These are phyloP conservation scores for Bonia amplexicaulis DNA, from an alignment of 176 grass and related monocot genomes.

Conservation along the genomic window DNA sequence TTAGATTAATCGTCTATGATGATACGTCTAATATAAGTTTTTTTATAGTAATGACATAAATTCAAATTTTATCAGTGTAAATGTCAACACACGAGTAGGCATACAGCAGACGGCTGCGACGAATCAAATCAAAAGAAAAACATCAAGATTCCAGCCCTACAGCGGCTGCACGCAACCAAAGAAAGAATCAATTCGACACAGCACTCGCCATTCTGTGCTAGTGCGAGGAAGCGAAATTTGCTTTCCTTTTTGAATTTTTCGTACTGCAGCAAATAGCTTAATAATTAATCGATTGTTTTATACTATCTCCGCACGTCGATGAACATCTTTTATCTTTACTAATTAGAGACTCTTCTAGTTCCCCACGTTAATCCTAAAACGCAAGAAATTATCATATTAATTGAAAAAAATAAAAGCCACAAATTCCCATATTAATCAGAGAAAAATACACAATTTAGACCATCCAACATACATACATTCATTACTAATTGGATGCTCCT, in stretches of 20 bases:
- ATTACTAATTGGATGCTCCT: too few species aligned
- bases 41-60: too few species aligned
- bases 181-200: background rate
- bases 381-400: too few species aligned
- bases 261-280: background rate
- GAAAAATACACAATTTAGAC: too few species aligned
- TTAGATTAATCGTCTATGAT: too few species aligned
- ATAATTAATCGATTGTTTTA: background rate
- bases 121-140: background rate
- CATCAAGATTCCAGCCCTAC: background rate
- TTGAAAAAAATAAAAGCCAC: too few species aligned
- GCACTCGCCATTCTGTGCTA: background rate
- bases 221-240: background rate
- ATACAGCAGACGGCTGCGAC: background rate
- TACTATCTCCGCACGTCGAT: background rate
- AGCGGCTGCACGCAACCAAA: background rate
- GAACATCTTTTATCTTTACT: background rate
- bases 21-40: too few species aligned
- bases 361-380: too few species aligned
- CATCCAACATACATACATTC: too few species aligned
- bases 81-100: conserved; percentile 15
- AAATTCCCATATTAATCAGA: too few species aligned
- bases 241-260: background rate
- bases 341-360: too few species aligned
- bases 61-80: background rate